Base-by-base conservation (phyloP, 257 asterid species). In the Penstemon davidsonii region DNA sequence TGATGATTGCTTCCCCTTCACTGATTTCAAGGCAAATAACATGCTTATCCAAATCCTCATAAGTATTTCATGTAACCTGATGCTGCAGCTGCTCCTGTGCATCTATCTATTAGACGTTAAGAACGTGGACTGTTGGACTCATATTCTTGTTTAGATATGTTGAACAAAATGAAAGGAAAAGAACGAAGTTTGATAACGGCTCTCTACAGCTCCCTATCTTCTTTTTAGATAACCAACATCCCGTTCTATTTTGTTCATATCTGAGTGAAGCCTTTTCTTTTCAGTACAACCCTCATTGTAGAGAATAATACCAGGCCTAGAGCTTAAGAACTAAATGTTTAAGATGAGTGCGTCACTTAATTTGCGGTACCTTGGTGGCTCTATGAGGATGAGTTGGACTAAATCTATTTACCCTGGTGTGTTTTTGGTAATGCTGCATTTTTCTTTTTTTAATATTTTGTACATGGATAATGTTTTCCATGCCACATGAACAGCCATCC, bases 1-100 rank as follows among this genome's bases (percentile, higher is more conserved):
- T 62, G 6, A 51, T 38, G 41, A 62, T 67, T 68, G 53, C 73
- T 61, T 45, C n/a, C 53, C 64, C 56, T 68, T 54, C 42, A 58
- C 9, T 40, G 10, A 9, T 33, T 62, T 12, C 46, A 67, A 67
- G 15, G 49, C 5, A 58, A 13, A 49, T 60, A 47, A 39, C 55
- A 56, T 52, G 53, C 61, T 57, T 53, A 47, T 60, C 52, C 45
- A 11, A 15, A 43, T 42, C 42, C 51, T 42, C 54, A 43, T 55
- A 36, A 7, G 12, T 44, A 46, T 41, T 64, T 65, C 59, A n/a
- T 37, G 25, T 45, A 46, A 62, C 40, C 36, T 38, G 54, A 43
- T n/a, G 55, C 57, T 8, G 60, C 54, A 61, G 62, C 46, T 52
- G 33, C 68, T 64, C 33, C 33, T 25, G 33, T 25, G 40, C n/a